Evolutionary conservation across 2,329 filamentous ascomycete species (phyloP).

Genomic region (Rosellinia necatrix): DNA sequence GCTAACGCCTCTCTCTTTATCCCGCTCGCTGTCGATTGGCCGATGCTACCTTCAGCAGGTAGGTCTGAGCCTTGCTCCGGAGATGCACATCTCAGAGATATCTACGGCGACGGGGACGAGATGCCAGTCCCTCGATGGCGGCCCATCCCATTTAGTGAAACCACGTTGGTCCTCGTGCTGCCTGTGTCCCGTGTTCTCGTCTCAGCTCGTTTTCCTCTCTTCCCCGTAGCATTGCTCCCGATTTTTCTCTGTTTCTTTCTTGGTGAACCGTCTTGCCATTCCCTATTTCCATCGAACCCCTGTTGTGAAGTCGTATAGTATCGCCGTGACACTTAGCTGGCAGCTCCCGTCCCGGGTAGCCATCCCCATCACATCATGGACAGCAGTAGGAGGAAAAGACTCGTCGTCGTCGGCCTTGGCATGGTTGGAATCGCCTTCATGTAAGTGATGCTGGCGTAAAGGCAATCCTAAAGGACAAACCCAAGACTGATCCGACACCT

Average conservation of each 20-base stretch:
- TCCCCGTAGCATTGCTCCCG: conserved; percentile 2
- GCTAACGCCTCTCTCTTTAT: too few relatives aligned
- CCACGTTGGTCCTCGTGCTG: conserved; percentile 10
- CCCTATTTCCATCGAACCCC: neutral
- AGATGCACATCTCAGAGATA: conserved; percentile 36
- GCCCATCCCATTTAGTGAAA: conserved; percentile 7
- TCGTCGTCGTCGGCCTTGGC: conserved; percentile 85
- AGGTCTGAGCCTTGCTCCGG: conserved; percentile 27
- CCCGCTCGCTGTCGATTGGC: conserved; percentile 26
- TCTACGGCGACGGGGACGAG: conserved; percentile 15
- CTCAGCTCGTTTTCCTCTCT: conserved; percentile 3
- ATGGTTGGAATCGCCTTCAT: conserved; percentile 93
- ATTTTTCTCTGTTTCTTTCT: neutral
- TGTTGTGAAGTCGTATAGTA: too few relatives aligned
- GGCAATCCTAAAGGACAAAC: neutral
- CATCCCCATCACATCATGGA: conserved; percentile 49
- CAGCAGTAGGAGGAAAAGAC: conserved; percentile 57
- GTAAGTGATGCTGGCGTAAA: conserved; percentile 54
- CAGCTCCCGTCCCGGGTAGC: neutral
- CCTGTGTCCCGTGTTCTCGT: neutral
- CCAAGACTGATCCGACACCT: neutral
- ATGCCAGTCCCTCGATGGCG: neutral
- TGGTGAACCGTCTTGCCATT: neutral
- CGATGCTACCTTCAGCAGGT: conserved; percentile 18
- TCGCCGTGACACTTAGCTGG: conserved; percentile 18